Evolutionary conservation across 1,139 yeast genomes (phyloP).

Genomic region (Hyphopichia pseudoburtonii): DNA sequence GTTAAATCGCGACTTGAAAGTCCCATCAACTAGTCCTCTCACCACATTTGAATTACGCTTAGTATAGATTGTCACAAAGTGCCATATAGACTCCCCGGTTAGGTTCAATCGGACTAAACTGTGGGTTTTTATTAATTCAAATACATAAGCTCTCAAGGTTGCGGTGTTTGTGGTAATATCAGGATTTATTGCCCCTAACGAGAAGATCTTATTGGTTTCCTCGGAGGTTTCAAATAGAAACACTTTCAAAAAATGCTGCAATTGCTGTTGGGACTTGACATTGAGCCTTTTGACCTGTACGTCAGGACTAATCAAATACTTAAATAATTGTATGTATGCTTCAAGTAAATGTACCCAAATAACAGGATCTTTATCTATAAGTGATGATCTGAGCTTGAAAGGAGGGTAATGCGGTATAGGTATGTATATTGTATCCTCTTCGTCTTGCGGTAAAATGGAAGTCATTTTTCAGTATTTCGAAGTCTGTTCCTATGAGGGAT

Average conservation of each 20-base stretch:
- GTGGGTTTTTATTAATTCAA: conserved; percentile 49
- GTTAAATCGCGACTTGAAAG: conserved; percentile 45
- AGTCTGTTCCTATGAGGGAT: too few relatives aligned
- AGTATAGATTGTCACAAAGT: conserved; percentile 55
- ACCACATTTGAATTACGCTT: conserved; percentile 46
- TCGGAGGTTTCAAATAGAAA: conserved; percentile 60
- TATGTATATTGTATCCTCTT: conserved; percentile 20
- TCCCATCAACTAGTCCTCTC: conserved; percentile 56
- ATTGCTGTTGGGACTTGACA: conserved; percentile 57
- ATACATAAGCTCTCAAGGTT: conserved; percentile 48
- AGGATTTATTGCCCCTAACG: conserved; percentile 69
- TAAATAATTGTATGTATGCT: conserved; percentile 54
- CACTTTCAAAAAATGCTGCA: conserved; percentile 53
- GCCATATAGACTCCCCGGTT: conserved; percentile 62
- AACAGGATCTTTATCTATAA: conserved; percentile 79
- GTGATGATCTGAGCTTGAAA: conserved; percentile 65
- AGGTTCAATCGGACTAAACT: conserved; percentile 58
- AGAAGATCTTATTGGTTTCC: conserved; percentile 58
- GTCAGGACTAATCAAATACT: conserved; percentile 40
- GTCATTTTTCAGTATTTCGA: too few relatives aligned
- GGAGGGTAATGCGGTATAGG: conserved; percentile 77
- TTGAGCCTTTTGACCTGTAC: conserved; percentile 32
- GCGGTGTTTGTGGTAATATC: conserved; percentile 58
- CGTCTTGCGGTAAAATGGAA: not conserved
- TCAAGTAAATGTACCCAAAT: conserved; percentile 75